phyloP scores from a whole-genome alignment of 2,329 filamentous ascomycete genomes.

The Talaromyces sp. region DNA sequence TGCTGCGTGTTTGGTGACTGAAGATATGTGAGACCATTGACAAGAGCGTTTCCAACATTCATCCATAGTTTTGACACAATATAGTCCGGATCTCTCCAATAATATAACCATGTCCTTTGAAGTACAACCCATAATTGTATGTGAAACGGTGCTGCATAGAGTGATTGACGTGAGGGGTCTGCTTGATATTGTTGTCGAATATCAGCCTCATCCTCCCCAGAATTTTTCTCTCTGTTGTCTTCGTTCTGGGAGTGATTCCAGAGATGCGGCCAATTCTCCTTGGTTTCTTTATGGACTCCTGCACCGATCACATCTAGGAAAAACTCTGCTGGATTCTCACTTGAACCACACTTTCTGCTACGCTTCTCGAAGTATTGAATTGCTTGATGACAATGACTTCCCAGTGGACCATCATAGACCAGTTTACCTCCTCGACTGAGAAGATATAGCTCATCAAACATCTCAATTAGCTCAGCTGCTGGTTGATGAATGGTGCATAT shows the following conservation, averaged over 20 bases:
- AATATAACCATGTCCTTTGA: constrained; percentile 18
- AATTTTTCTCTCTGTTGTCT: neutral
- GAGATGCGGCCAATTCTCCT: neutral
- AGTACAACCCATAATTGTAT: constrained; percentile 62
- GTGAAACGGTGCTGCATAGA: constrained; percentile 37
- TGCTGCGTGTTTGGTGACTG: neutral
- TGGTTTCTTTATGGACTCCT: neutral
- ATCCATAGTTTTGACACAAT: constrained; percentile 11
- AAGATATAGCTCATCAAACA: constrained; percentile 53
- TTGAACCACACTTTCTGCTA: neutral
- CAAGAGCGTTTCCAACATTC: constrained; percentile 14
- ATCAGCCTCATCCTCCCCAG: neutral
- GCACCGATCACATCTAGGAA: neutral
- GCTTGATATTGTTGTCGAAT: neutral
- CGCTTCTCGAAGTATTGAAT: neutral
- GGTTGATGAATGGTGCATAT: constrained; percentile 56
- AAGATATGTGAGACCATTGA: constrained; percentile 18
- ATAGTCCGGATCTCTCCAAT: constrained; percentile 22
- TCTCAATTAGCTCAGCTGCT: constrained; percentile 51
- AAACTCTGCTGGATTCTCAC: constrained; percentile 1
- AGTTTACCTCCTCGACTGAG: constrained; percentile 51
- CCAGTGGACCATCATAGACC: constrained; percentile 51
- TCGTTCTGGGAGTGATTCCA: neutral
- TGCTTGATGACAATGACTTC: constrained; percentile 39
- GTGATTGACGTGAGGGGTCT: neutral